Percentiles rank a stretch among this genome's conserved stretches.
Conservation (phyloP, 441 rosid species). For the Hura crepitans region DNA sequence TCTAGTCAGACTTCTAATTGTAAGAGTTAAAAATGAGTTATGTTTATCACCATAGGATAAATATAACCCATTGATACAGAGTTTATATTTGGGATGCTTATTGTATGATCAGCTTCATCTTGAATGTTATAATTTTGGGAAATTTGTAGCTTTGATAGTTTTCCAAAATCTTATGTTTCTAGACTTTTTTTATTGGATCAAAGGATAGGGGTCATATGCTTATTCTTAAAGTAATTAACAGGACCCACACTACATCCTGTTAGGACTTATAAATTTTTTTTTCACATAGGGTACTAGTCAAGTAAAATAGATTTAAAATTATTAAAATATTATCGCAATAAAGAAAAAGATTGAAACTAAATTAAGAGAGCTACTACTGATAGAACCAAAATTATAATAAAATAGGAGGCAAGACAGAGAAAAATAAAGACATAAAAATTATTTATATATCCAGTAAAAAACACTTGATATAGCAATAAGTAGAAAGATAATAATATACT, state of each 20-base stretch:
- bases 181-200: conserved; percentile 46
- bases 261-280: conserved; percentile 47
- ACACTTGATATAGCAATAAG: too few relatives aligned
- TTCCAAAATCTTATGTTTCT: conserved; percentile 47
- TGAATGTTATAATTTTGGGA: conserved; percentile 52
- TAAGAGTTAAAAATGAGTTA: conserved; percentile 70
- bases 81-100: conserved; percentile 45
- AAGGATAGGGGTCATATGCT: conserved; percentile 43
- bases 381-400: too few relatives aligned
- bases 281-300: conserved; percentile 9
- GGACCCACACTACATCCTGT: conserved; percentile 54
- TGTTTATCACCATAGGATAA: conserved; percentile 71
- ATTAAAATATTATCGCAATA: neutral
- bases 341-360: too few relatives aligned
- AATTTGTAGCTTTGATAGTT: conserved; percentile 60
- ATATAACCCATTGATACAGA: conserved; percentile 68
- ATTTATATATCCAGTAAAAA: too few relatives aligned
- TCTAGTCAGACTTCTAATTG: conserved; percentile 57
- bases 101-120: conserved; percentile 50
- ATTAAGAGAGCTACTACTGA: too few relatives aligned
- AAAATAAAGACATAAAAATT: too few relatives aligned
- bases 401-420: too few relatives aligned
- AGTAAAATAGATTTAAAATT: neutral
- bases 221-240: conserved; percentile 56
- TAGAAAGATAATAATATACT: too few relatives aligned